A percentile compares a stretch with the other conserved stretches of the same genome.
phyloP scores from a whole-genome alignment of 1,139 yeast genomes.

The Geotrichum siamense region DNA sequence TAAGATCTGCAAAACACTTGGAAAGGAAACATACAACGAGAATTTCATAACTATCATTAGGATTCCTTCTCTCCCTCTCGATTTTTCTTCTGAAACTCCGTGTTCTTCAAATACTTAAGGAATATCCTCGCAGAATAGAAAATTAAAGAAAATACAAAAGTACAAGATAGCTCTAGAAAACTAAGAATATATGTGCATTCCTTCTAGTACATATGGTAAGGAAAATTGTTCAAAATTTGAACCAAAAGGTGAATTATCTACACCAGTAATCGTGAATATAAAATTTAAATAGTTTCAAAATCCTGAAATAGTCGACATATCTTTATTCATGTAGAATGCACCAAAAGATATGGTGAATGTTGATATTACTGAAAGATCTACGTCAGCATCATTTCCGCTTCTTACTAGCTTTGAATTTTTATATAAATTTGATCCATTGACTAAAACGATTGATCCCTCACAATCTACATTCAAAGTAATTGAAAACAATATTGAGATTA shows the following conservation, averaged over 20 bases:
- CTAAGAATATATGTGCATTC: too few species aligned
- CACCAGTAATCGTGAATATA: slow-evolving; percentile 35
- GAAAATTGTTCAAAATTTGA: too few species aligned
- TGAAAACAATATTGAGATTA: slow-evolving; percentile 71
- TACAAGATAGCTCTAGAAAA: too few species aligned
- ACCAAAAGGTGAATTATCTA: too few species aligned
- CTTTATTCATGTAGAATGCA: slow-evolving; percentile 64
- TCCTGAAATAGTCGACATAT: slow-evolving; percentile 48
- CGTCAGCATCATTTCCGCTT: slow-evolving; percentile 24
- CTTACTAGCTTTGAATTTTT: slow-evolving; percentile 20
- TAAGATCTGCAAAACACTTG: slow-evolving; percentile 38
- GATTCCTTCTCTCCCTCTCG: too few species aligned
- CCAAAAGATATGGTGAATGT: slow-evolving; percentile 42
- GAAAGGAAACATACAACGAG: slow-evolving; percentile 20
- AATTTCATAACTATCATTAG: slow-evolving; percentile 21
- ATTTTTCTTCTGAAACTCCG: too few species aligned
- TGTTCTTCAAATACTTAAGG: too few species aligned
- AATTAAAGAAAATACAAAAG: too few species aligned
- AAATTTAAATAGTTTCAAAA: slow-evolving; percentile 81
- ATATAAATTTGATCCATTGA: slow-evolving; percentile 42
- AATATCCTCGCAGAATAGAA: too few species aligned
- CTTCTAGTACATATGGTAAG: too few species aligned
- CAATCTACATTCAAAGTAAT: slow-evolving; percentile 47
- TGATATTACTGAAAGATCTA: slow-evolving; percentile 34
- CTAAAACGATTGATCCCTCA: slow-evolving; percentile 44